Conservation (phyloP, 2,329 filamentous ascomycete genomes). For the Sporothrix globosa region DNA sequence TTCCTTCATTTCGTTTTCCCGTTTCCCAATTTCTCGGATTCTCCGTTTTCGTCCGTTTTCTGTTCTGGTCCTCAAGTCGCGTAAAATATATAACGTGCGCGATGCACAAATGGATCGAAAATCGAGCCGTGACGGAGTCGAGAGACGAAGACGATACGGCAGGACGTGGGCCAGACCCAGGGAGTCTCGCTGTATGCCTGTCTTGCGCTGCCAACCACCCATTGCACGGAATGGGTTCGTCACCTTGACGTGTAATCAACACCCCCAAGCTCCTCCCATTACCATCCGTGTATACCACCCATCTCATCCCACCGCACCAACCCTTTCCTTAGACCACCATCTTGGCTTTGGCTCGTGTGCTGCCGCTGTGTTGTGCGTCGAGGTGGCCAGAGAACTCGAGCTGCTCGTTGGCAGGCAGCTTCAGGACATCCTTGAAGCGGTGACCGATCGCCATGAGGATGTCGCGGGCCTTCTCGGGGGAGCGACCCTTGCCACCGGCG, state of each 20-base stretch:
- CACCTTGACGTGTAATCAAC: neutral
- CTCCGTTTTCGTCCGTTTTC: neutral
- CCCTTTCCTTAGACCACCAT: conserved; percentile 69
- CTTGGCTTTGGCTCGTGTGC: conserved; percentile 95
- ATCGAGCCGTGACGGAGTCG: neutral
- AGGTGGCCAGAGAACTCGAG: conserved; percentile 98
- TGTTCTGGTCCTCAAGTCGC: neutral
- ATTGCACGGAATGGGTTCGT: neutral
- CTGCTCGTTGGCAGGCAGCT: conserved; percentile 72
- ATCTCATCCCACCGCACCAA: neutral
- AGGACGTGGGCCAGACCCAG: neutral
- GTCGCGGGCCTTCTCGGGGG: conserved; percentile 79
- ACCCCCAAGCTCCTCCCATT: neutral
- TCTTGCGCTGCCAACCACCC: neutral
- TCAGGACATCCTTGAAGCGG: conserved; percentile 90
- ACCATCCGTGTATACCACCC: neutral
- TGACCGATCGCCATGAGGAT: conserved; percentile 81
- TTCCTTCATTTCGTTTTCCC: neutral
- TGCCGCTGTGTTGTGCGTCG: conserved; percentile 88
- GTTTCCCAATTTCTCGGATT: neutral
- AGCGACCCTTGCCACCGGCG: conserved; percentile 76
- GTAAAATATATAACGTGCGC: neutral
- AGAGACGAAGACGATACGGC: neutral
- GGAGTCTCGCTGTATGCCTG: neutral
- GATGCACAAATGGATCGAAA: neutral